Conservation (phyloP, 2,329 filamentous ascomycete species). For the Venturia pyrina region DNA sequence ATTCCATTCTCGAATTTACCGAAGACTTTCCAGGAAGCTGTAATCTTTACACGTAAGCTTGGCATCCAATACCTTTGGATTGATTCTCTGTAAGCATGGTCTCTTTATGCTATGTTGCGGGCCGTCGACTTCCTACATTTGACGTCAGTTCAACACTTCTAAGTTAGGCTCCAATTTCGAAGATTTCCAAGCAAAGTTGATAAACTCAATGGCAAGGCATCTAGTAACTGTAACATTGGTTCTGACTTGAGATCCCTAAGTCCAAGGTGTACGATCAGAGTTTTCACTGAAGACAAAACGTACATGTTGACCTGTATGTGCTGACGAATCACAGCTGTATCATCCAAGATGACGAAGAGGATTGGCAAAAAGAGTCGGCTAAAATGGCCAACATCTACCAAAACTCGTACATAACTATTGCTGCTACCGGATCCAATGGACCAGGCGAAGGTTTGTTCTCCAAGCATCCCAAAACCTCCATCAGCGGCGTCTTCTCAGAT, state of each 20-base stretch:
- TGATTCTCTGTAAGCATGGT: slow-evolving; percentile 18
- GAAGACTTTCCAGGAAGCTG: slow-evolving; percentile 25
- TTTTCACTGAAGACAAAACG: too few relatives aligned
- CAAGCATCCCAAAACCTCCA: background rate
- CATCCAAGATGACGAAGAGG: slow-evolving; percentile 17
- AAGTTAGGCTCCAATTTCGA: too few relatives aligned
- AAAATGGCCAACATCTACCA: slow-evolving; percentile 21
- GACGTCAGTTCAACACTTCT: too few relatives aligned
- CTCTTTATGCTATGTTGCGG: too few relatives aligned
- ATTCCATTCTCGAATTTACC: slow-evolving; percentile 17
- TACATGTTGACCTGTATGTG: too few relatives aligned
- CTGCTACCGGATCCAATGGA: slow-evolving; percentile 18
- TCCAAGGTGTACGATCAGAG: too few relatives aligned
- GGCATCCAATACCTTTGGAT: slow-evolving; percentile 28
- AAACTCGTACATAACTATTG: slow-evolving; percentile 18
- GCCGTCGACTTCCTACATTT: too few relatives aligned
- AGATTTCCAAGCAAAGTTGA: too few relatives aligned
- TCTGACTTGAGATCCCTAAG: too few relatives aligned
- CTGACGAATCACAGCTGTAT: slow-evolving; percentile 14
- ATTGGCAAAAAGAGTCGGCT: slow-evolving; percentile 20
- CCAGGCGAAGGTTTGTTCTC: slow-evolving; percentile 10
- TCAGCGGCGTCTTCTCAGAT: background rate
- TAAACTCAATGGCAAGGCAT: too few relatives aligned
- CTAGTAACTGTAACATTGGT: too few relatives aligned
- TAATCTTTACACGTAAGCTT: slow-evolving; percentile 25